phyloP scores from a whole-genome alignment of 169 alveolate species.

The Plasmodium berghei region DNA sequence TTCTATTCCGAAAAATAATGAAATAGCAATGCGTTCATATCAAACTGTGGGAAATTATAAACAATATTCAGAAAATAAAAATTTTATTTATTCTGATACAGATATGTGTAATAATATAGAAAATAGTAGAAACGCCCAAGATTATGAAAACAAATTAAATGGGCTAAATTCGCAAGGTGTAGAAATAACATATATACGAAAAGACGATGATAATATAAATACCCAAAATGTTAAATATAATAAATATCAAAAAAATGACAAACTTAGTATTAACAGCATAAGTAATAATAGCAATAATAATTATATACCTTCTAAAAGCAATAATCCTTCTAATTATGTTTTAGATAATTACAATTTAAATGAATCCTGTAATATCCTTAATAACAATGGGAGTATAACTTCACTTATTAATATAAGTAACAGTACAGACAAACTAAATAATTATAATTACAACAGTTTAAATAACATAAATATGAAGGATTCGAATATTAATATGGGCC shows the following conservation, averaged over 20 bases:
- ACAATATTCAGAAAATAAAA: constrained; percentile 14
- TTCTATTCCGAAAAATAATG: no score
- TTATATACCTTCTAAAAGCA: no score
- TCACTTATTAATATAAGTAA: constrained; percentile 4
- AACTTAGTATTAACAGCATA: background rate
- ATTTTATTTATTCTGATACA: background rate
- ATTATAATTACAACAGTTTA: constrained; percentile 2
- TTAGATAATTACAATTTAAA: constrained; percentile 1
- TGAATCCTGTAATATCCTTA: constrained; percentile 7
- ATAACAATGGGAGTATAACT: background rate
- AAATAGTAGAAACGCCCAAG: background rate
- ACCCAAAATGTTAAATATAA: no score
- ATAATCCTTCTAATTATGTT: no score
- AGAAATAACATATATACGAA: no score
- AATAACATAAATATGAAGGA: constrained; percentile 32
- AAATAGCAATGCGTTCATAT: no score
- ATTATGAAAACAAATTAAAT: background rate
- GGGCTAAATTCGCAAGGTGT: background rate
- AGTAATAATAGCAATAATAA: background rate
- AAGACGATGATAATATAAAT: no score
- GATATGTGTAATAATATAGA: background rate
- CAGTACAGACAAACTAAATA: background rate
- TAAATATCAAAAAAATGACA: no score
- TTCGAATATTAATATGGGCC: constrained; percentile 13
- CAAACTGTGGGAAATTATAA: background rate